phyloP scores from a whole-genome alignment of 139 green algal species.

The Chlorella sp. region DNA sequence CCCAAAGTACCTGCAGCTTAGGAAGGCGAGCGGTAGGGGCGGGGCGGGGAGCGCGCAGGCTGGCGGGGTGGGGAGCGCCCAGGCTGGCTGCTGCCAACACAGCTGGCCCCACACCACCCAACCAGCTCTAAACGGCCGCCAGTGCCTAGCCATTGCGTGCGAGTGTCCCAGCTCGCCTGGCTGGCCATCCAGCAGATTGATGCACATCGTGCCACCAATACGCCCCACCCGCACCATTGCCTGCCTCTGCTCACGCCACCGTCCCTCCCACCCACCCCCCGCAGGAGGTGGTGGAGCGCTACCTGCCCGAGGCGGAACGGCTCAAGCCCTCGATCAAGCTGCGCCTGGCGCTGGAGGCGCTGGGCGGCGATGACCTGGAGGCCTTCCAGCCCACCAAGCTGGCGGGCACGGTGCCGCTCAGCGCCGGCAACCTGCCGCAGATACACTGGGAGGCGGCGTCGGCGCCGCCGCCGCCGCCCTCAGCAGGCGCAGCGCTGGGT shows the following conservation, averaged over 20 bases:
- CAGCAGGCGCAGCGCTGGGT: constrained; percentile 4
- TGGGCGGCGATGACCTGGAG: constrained; percentile 11
- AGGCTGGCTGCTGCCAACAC: too few relatives aligned
- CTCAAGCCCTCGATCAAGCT: constrained; percentile 52
- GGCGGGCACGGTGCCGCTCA: constrained; percentile 52
- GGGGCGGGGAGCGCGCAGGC: too few relatives aligned
- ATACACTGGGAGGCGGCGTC: constrained; percentile 60
- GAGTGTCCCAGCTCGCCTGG: too few relatives aligned
- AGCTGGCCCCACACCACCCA: too few relatives aligned
- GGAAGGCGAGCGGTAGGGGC: neutral
- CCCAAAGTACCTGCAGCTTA: constrained; percentile 47
- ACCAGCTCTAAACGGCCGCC: too few relatives aligned
- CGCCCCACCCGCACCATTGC: too few relatives aligned
- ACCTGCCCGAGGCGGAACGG: constrained; percentile 68
- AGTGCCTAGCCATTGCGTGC: too few relatives aligned
- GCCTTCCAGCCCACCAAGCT: constrained; percentile 50
- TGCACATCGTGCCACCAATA: too few relatives aligned
- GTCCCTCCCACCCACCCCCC: neutral
- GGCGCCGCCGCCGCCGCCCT: neutral
- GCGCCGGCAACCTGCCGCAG: constrained; percentile 63
- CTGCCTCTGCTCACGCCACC: too few relatives aligned
- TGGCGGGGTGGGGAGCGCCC: too few relatives aligned
- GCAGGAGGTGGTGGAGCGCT: neutral
- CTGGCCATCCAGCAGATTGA: too few relatives aligned
- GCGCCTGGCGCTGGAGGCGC: neutral